A percentile compares a stretch with the other conserved stretches of the same genome.
phyloP scores from a whole-genome alignment of 495 filamentous ascomycete species.

The Cryomyces minteri region DNA sequence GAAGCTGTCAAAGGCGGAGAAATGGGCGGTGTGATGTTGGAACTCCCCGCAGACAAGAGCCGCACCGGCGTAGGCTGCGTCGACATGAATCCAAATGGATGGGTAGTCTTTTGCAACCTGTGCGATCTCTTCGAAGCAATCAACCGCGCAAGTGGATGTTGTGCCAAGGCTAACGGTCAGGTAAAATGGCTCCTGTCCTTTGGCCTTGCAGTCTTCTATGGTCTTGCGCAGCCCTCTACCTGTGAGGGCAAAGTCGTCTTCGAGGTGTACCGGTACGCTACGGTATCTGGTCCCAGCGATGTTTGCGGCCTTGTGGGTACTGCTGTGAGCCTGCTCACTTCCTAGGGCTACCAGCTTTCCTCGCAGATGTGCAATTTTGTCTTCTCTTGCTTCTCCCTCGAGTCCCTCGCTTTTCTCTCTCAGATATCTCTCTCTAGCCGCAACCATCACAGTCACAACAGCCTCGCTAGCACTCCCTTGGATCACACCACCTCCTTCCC shows the following conservation, averaged over 20 bases:
- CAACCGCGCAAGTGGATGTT: conserved; percentile 73
- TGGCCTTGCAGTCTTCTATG: conserved; percentile 39
- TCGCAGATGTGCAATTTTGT: conserved; percentile 44
- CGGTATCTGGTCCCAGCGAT: conserved; percentile 71
- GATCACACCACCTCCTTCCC: conserved; percentile 77
- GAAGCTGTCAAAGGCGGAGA: conserved; percentile 65
- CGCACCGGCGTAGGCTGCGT: conserved; percentile 85
- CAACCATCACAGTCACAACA: conserved; percentile 70
- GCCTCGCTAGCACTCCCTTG: conserved; percentile 88
- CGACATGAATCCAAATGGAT: conserved; percentile 83
- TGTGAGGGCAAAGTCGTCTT: conserved; percentile 54
- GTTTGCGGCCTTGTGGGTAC: conserved; percentile 71
- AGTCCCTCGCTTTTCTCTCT: conserved; percentile 6
- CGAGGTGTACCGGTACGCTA: conserved; percentile 37
- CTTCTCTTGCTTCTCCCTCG: conserved; percentile 38
- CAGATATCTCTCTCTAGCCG: conserved; percentile 55
- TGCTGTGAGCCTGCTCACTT: conserved; percentile 63
- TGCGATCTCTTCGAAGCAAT: conserved; percentile 58
- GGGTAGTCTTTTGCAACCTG: conserved; percentile 41
- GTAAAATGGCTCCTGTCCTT: conserved; percentile 69
- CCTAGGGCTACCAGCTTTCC: conserved; percentile 63
- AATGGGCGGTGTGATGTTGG: conserved; percentile 43
- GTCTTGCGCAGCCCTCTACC: conserved; percentile 36
- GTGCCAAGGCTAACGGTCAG: conserved; percentile 75
- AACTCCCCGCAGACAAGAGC: conserved; percentile 68